A percentile compares a stretch with the other conserved stretches of the same genome.
These are phyloP conservation scores for Tetrapisispora arboricola DNA, from an alignment of 805 yeast genomes.

Conservation along the genomic window DNA sequence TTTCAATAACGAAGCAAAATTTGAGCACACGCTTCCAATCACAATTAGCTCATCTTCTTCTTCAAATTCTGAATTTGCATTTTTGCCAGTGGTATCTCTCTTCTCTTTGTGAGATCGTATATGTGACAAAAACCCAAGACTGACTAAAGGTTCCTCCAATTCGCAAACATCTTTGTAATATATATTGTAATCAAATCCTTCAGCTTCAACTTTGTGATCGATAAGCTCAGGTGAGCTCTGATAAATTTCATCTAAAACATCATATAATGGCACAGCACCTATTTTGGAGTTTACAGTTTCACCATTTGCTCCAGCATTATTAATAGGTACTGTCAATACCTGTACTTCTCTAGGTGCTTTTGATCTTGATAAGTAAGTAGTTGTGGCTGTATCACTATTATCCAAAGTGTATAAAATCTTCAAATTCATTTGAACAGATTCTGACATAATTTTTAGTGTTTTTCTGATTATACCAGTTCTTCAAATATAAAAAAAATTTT, in stretches of 20 bases:
- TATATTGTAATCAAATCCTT: constrained; percentile 24
- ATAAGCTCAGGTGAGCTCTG: constrained; percentile 28
- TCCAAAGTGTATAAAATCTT: constrained; percentile 28
- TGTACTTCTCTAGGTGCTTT: constrained; percentile 20
- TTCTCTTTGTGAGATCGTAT: constrained; percentile 17
- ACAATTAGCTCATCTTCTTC: constrained; percentile 18
- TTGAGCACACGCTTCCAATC: constrained; percentile 29
- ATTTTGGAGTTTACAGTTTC: constrained; percentile 11
- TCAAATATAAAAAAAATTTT: too few species aligned
- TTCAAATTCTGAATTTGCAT: constrained; percentile 4
- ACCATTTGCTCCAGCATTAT: constrained; percentile 9
- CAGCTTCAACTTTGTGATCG: constrained; percentile 9
- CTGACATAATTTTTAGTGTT: constrained; percentile 12
- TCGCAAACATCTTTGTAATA: constrained; percentile 29
- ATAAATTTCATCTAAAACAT: constrained; percentile 23
- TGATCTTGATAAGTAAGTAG: constrained; percentile 25
- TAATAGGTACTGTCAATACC: constrained; percentile 20
- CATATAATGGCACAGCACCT: constrained; percentile 22
- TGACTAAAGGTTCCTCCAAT: constrained; percentile 28
- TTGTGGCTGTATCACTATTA: constrained; percentile 18
- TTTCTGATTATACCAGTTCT: too few species aligned
- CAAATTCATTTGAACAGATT: constrained; percentile 21
- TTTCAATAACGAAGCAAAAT: constrained; percentile 26
- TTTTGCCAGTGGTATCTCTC: not conserved
- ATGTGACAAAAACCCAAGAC: constrained; percentile 26